Evolutionary conservation across 2,329 filamentous ascomycete genomes (phyloP), one percentile per base, ranked within the genome.

Genomic region (Leptographium flavum): DNA sequence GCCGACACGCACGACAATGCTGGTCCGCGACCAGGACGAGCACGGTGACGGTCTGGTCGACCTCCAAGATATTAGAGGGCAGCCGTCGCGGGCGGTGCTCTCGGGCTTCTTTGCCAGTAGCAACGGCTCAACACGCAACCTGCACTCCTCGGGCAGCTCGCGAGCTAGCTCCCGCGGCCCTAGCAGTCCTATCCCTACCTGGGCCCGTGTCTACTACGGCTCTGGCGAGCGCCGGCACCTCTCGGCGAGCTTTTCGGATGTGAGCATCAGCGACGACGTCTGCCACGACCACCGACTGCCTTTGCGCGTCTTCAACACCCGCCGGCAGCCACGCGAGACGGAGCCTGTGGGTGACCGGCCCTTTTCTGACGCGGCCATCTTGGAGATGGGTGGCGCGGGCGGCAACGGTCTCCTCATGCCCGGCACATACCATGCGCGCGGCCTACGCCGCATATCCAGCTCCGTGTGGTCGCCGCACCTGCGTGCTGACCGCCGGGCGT

Each of bases 401-500:
- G 39, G 9, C 4, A 27, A 15, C 17, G 39, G 39, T 8, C 17
- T 27, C n/a, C 17, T 21, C n/a, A 15, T 41, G 17, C n/a, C 39
- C 7, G 39, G 17, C 13, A n/a, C n/a, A 5, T 15, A 21, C n/a
- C 25, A 11, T 9, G 8, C 56, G 15, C 54, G 55, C 11, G 54
- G 57, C 13, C 52, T 63, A 14, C 60, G 58, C 52, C 71, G 73
- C 57, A 71, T 71, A 53, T 67, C 69, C 44, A 74, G 79, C 32
- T 71, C 75, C 52, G 70, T 83, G 50, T 86, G 81, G 79, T 86
- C 81, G 4, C 83, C 83, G 10, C 83, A 87, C 60, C 63, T 88
- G 27, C 71, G 73, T 42, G 66, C 69, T 13, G 82, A 87, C 56
- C 70, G 74, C 47, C 68, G 79, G 15, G 68, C 74, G 39, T 67